Evolutionary conservation across 768 basidiomycete genomes (phyloP).

Genomic region (Tubosaeta brunneosetosa): DNA sequence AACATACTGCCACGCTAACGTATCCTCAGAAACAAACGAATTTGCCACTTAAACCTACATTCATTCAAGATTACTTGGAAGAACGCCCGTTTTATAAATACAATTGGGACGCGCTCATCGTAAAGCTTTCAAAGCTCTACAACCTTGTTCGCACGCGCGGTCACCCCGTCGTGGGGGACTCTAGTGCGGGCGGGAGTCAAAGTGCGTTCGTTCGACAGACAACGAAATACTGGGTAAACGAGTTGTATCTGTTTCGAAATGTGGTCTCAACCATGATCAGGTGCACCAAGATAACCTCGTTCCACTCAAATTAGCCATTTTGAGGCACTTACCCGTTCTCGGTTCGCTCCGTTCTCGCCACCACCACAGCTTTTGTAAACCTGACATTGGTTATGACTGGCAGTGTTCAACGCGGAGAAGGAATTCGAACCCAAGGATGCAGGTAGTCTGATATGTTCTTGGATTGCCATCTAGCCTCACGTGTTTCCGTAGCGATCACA

Average conservation of each 20-base stretch:
- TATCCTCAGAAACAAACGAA: slow-evolving; percentile 83
- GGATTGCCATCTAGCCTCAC: not conserved
- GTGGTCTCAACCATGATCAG: slow-evolving; percentile 24
- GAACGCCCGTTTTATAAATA: slow-evolving; percentile 96
- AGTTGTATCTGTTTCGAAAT: not conserved
- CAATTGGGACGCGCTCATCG: slow-evolving; percentile 93
- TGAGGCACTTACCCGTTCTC: slow-evolving; percentile 89
- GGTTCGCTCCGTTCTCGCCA: slow-evolving; percentile 45
- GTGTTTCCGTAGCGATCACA: slow-evolving; percentile 65
- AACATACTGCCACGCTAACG: slow-evolving; percentile 8
- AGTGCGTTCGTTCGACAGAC: slow-evolving; percentile 98
- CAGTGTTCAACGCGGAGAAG: slow-evolving; percentile 92
- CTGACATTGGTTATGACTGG: slow-evolving; percentile 5
- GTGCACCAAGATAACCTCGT: slow-evolving; percentile 94
- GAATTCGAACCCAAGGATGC: slow-evolving; percentile 85
- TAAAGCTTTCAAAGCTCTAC: slow-evolving; percentile 92
- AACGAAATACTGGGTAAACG: slow-evolving; percentile 93
- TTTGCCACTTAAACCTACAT: slow-evolving; percentile 74
- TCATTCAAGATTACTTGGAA: slow-evolving; percentile 88
- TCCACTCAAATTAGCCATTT: slow-evolving; percentile 86
- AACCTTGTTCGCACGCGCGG: slow-evolving; percentile 94
- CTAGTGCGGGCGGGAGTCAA: slow-evolving; percentile 90
- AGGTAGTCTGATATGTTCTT: slow-evolving; percentile 37
- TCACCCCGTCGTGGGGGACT: slow-evolving; percentile 90
- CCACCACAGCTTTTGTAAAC: not conserved